These are phyloP conservation scores for Amanita fuliginea DNA, from an alignment of 768 basidiomycete genomes.

Conservation along the genomic window DNA sequence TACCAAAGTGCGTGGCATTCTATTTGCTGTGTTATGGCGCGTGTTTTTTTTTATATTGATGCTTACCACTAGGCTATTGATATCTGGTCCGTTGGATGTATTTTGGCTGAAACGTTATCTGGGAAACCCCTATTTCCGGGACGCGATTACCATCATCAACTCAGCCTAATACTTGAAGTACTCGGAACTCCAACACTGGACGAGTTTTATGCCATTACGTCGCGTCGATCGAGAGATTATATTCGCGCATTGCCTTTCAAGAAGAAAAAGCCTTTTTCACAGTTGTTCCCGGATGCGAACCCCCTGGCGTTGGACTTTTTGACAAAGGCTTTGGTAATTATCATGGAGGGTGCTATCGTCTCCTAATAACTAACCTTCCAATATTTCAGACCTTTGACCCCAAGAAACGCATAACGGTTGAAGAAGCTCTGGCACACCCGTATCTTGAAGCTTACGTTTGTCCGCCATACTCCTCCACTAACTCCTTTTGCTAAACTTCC, in stretches of 20 bases:
- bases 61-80: slow-evolving; percentile 54
- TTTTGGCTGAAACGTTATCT: slow-evolving; percentile 94
- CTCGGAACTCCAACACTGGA: slow-evolving; percentile 95
- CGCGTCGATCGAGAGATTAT: slow-evolving; percentile 86
- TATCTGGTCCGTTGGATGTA: slow-evolving; percentile 81
- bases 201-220: slow-evolving; percentile 96
- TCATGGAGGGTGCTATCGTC: slow-evolving; percentile 10
- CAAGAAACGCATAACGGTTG: slow-evolving; percentile 91
- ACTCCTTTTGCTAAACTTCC: slow-evolving; percentile 7
- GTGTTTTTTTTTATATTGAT: slow-evolving; percentile 2
- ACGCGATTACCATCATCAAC: slow-evolving; percentile 92
- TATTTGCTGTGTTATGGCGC: slow-evolving; percentile 10
- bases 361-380: not conserved
- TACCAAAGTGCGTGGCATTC: slow-evolving; percentile 54
- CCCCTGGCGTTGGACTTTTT: slow-evolving; percentile 58
- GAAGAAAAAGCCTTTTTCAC: slow-evolving; percentile 72
- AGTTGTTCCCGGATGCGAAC: slow-evolving; percentile 86
- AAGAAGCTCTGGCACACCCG: slow-evolving; percentile 90
- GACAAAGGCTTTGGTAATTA: slow-evolving; percentile 64
- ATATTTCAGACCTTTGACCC: slow-evolving; percentile 84
- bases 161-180: slow-evolving; percentile 91
- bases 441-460: slow-evolving; percentile 88
- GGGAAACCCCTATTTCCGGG: slow-evolving; percentile 97
- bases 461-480: slow-evolving; percentile 8
- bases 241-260: slow-evolving; percentile 91